Evolutionary conservation across 306 rosid species (phyloP), one percentile per base, ranked within the genome.

Genomic region (Malus domestica): DNA sequence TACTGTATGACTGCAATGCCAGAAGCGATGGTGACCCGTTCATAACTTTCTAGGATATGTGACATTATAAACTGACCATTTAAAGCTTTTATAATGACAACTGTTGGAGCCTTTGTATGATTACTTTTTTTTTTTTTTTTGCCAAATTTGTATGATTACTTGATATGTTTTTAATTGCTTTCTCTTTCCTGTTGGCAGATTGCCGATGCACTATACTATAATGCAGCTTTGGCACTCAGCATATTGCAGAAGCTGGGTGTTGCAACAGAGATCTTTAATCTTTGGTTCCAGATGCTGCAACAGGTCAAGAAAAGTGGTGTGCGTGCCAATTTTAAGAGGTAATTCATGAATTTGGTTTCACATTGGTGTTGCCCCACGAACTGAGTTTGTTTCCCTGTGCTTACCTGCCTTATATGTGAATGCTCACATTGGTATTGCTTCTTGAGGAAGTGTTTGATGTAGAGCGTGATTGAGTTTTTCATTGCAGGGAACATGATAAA

Each of bases 161-260:
- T 73, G 85, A 45, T 74, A 38, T 70, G 44, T 52, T 81, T 4
- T 67, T 10, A 44, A 15, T 11, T 13, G n/a, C 9, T 32, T 51
- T 42, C 19, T 62, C 52, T 49, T 76, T 58, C 58, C 20, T 67
- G 57, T 14, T 63, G 74, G 72, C 89, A 94, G 98, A 78, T 94
- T 81, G 91, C 98, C 63, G 97, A 94, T 91, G 91, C 96, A 71
- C 96, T 94, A 58, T 94, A 88, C 86, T 94, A 94, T 80, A 91
- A 90, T 78, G 87, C 98, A 14, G 80, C 91, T 46, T 76, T 94
- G 64, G 86, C 98, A 5, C 93, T 94, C 73, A 72, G 78, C 83
- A 83, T 91, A 84, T 83, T 94, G 85, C 96, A 91, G 67, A 87
- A 84, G 88, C 76, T 91, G 30, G 96, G 93, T 45, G 91, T 91